A percentile compares a stretch with the other conserved stretches of the same genome.
phyloP scores from a whole-genome alignment of 2,329 filamentous ascomycete genomes.

The Pezizomycotina sp. region DNA sequence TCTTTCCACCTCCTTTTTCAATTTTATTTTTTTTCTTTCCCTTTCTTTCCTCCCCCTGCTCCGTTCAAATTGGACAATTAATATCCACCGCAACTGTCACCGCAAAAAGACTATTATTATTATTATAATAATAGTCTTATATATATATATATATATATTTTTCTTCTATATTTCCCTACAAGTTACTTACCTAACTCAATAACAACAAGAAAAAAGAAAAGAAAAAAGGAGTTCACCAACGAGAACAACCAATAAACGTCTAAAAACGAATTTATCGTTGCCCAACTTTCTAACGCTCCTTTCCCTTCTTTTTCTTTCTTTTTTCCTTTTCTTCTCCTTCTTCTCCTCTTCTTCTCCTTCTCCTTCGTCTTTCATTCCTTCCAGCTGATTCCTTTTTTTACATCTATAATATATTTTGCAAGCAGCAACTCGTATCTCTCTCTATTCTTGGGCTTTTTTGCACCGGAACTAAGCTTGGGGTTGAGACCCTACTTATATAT shows the following conservation, averaged over 20 bases:
- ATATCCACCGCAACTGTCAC: too few species aligned
- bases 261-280: too few species aligned
- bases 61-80: too few species aligned
- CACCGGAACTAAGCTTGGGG: too few species aligned
- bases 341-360: conserved; percentile 12
- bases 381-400: conserved; percentile 3
- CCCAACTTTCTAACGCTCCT: too few species aligned
- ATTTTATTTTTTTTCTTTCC: neutral
- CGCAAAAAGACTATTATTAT: too few species aligned
- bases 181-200: conserved; percentile 12
- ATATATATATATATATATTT: too few species aligned
- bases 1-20: neutral
- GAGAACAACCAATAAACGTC: too few species aligned
- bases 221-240: conserved; percentile 9
- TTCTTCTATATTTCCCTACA: too few species aligned
- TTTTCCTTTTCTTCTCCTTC: conserved; percentile 20
- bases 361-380: conserved; percentile 17
- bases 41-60: neutral
- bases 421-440: conserved; percentile 1
- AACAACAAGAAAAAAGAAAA: conserved; percentile 12
- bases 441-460: neutral
- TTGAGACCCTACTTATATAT: too few species aligned
- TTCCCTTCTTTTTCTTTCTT: conserved; percentile 14
- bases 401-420: conserved; percentile 3
- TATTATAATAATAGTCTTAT: too few species aligned